Evolutionary conservation across 176 grass and related monocot species (phyloP).

Genomic region (Avena eriantha): DNA sequence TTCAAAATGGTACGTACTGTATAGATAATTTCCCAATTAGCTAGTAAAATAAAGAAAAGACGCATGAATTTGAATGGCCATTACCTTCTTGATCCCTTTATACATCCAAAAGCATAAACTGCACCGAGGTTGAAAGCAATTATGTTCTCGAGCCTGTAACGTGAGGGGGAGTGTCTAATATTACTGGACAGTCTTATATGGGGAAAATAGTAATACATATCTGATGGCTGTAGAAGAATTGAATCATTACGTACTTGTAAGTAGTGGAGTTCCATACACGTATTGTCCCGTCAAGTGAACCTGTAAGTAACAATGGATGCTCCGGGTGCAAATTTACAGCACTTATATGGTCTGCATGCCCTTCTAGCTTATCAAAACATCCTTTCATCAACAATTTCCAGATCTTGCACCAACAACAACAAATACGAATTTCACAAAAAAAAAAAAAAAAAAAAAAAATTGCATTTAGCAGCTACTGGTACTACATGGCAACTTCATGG

Average conservation of each 20-base stretch:
- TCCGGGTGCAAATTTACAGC: neutral
- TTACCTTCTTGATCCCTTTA: conserved; percentile 63
- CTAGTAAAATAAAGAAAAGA: too few relatives aligned
- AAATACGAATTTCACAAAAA: too few relatives aligned
- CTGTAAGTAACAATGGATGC: neutral
- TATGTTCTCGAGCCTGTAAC: conserved; percentile 57
- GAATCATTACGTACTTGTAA: neutral
- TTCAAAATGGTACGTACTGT: too few relatives aligned
- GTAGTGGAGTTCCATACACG: neutral
- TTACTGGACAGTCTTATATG: too few relatives aligned
- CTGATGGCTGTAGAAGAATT: too few relatives aligned
- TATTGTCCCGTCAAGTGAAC: neutral
- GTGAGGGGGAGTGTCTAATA: neutral
- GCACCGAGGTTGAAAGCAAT: conserved; percentile 61
- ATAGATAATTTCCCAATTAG: too few relatives aligned
- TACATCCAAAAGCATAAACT: conserved; percentile 62
- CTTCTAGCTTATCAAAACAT: neutral
- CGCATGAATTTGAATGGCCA: neutral
- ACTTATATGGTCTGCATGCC: neutral
- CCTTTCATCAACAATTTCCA: neutral
- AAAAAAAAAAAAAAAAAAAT: neutral
- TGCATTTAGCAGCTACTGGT: too few relatives aligned
- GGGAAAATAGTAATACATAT: too few relatives aligned
- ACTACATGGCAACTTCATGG: neutral
- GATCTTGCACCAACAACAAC: neutral